phyloP scores from a whole-genome alignment of 176 grass and related monocot genomes.

The Oryza glumipatula region DNA sequence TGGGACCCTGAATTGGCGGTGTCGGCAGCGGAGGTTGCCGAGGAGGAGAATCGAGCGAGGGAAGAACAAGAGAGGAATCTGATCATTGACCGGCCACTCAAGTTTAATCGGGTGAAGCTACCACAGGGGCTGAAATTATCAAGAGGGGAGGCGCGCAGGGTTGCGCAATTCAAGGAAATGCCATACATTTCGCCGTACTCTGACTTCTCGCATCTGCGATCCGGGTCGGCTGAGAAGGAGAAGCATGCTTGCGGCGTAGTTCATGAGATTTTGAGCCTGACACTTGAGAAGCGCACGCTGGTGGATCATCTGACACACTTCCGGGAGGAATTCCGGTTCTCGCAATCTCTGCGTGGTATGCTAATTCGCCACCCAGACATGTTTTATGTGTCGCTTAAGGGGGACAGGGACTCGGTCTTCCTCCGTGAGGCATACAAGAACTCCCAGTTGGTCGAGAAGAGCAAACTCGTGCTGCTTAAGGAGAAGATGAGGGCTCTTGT shows the following conservation, averaged over 20 bases:
- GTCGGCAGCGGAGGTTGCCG: slow-evolving; percentile 72
- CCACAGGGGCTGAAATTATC: slow-evolving; percentile 78
- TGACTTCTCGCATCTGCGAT: slow-evolving; percentile 71
- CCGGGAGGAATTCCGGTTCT: slow-evolving; percentile 93
- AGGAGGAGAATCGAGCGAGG: slow-evolving; percentile 70
- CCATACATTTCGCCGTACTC: slow-evolving; percentile 82
- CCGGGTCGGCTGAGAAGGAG: slow-evolving; percentile 76
- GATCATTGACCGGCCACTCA: slow-evolving; percentile 82
- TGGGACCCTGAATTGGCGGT: slow-evolving; percentile 85
- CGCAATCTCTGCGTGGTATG: slow-evolving; percentile 85
- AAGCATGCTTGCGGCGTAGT: slow-evolving; percentile 86
- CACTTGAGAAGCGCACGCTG: slow-evolving; percentile 83
- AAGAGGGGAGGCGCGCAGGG: slow-evolving; percentile 62
- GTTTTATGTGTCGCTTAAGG: slow-evolving; percentile 94
- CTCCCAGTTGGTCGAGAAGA: slow-evolving; percentile 87
- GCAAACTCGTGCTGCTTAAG: slow-evolving; percentile 79
- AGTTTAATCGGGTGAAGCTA: slow-evolving; percentile 78
- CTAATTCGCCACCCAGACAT: slow-evolving; percentile 88
- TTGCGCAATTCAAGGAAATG: slow-evolving; percentile 68
- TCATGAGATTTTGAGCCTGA: slow-evolving; percentile 91
- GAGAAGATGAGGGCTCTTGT: slow-evolving; percentile 96
- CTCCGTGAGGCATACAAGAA: slow-evolving; percentile 87
- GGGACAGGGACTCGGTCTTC: slow-evolving; percentile 86
- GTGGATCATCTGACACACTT: slow-evolving; percentile 94
- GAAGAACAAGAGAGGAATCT: slow-evolving; percentile 76